Conservation (phyloP, 2,329 filamentous ascomycete genomes). For the Penicillium sp. region DNA sequence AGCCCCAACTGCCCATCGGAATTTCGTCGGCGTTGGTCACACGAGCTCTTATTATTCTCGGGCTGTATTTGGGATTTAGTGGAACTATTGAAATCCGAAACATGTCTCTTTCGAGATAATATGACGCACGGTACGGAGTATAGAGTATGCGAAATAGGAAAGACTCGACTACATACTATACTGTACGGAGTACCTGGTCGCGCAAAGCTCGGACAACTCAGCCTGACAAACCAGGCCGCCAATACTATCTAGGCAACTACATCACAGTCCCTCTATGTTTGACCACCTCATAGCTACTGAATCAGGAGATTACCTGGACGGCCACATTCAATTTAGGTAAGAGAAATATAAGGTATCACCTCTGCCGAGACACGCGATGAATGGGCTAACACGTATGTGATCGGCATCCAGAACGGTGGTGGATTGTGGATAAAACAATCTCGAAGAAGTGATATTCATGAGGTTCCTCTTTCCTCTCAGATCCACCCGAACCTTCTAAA, state of each 20-base stretch:
- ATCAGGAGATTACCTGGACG: neutral
- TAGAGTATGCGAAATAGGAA: neutral
- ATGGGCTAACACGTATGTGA: neutral
- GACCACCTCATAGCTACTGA: neutral
- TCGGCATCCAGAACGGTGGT: neutral
- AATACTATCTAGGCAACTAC: neutral
- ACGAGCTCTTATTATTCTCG: neutral
- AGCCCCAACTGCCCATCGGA: neutral
- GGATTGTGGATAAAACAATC: neutral
- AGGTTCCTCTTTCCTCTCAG: neutral
- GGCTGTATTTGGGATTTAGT: neutral
- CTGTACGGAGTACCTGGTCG: neutral
- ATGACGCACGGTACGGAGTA: neutral
- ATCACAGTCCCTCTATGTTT: neutral
- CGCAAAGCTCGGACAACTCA: neutral
- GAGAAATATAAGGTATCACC: neutral
- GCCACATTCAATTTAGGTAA: neutral
- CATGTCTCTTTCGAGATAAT: neutral
- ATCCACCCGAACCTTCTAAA: neutral
- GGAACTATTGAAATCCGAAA: neutral
- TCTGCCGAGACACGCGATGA: neutral
- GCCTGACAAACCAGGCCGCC: neutral
- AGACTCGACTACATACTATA: neutral
- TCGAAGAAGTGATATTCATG: neutral
- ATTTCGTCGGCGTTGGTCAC: neutral